A percentile compares a stretch with the other conserved stretches of the same genome.
phyloP scores from a whole-genome alignment of 345 rosid species.

The Eucalyptus erythrocorys region DNA sequence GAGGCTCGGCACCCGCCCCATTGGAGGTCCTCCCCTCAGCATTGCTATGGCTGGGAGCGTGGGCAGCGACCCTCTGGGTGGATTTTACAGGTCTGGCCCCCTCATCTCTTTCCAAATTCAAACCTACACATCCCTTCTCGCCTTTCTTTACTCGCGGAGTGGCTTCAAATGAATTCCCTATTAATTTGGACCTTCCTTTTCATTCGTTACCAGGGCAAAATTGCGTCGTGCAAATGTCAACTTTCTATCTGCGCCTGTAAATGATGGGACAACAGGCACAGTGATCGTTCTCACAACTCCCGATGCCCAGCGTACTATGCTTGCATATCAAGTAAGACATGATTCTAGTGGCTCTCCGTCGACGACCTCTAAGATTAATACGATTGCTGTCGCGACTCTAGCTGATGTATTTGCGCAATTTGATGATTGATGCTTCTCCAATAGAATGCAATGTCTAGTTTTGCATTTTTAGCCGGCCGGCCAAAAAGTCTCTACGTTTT shows the following conservation, averaged over 20 bases:
- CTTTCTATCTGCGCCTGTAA: conserved; percentile 75
- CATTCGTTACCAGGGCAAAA: conserved; percentile 32
- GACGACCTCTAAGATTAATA: neutral
- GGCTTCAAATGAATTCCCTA: neutral
- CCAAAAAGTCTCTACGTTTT: neutral
- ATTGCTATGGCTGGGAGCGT: conserved; percentile 92
- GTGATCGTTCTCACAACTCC: conserved; percentile 96
- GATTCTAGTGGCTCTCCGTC: neutral
- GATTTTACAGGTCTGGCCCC: conserved; percentile 64
- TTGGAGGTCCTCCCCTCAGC: conserved; percentile 45
- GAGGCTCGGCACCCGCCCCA: conserved; percentile 57
- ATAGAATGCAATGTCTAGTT: neutral
- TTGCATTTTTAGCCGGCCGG: neutral
- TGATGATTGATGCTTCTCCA: neutral
- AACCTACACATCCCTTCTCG: neutral
- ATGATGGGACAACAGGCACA: conserved; percentile 94
- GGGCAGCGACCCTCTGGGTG: conserved; percentile 86
- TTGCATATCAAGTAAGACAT: conserved; percentile 66
- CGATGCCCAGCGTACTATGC: conserved; percentile 97
- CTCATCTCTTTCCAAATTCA: neutral
- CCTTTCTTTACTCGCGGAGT: neutral
- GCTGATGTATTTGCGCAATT: neutral
- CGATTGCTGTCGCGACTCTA: neutral
- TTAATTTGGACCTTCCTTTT: neutral
- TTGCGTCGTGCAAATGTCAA: conserved; percentile 67